Conservation (phyloP, 441 rosid genomes). For the Euphorbia corollata region DNA sequence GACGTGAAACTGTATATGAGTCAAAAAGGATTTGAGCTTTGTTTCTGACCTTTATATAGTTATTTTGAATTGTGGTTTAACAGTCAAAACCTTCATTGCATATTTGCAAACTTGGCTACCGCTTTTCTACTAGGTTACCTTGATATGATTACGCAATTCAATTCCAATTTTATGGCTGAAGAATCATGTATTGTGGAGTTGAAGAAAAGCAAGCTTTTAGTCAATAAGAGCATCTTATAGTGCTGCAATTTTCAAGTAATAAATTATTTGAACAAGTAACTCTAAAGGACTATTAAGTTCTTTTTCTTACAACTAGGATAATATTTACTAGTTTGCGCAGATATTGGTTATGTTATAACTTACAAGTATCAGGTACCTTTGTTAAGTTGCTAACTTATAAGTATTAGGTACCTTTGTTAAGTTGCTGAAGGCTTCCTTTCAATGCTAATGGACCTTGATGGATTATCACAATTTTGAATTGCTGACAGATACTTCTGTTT, state of each 20-base stretch:
- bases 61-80: neutral
- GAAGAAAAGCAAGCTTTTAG: neutral
- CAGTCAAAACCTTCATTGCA: neutral
- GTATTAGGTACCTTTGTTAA: neutral
- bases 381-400: neutral
- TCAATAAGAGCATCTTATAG: neutral
- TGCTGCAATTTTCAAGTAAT: neutral
- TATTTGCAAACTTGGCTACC: neutral
- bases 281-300: neutral
- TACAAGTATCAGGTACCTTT: neutral
- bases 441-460: neutral
- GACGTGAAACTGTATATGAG: neutral
- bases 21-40: constrained; percentile 1
- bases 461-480: constrained; percentile 1
- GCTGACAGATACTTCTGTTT: constrained; percentile 2
- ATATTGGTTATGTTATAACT: neutral
- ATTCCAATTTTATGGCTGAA: neutral
- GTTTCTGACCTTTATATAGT: neutral
- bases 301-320: no score
- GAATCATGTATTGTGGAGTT: neutral
- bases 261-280: neutral
- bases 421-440: neutral
- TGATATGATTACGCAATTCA: neutral
- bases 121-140: neutral
- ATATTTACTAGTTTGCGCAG: neutral